Conservation (phyloP, 169 alveolate genomes). For the Cytauxzoon felis region DNA sequence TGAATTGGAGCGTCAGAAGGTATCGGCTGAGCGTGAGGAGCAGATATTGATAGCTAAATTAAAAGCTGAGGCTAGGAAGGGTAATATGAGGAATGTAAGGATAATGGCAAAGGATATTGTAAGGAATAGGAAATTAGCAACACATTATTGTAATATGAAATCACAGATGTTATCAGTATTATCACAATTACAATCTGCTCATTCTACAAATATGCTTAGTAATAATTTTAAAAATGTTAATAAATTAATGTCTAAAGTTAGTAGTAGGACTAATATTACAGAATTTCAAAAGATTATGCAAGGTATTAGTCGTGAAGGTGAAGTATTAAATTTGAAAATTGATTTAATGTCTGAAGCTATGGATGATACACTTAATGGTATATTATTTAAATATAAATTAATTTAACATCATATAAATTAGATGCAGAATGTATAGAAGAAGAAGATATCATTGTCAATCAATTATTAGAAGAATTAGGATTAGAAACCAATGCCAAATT, state of each 20-base stretch:
- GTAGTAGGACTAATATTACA: slow-evolving; percentile 19
- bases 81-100: slow-evolving; percentile 23
- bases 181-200: slow-evolving; percentile 40
- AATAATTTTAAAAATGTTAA: slow-evolving; percentile 40
- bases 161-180: slow-evolving; percentile 44
- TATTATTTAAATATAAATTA: background rate
- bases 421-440: slow-evolving; percentile 40
- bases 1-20: slow-evolving; percentile 40
- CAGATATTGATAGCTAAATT: slow-evolving; percentile 7
- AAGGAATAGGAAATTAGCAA: slow-evolving; percentile 29
- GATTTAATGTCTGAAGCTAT: slow-evolving; percentile 54
- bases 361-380: slow-evolving; percentile 28
- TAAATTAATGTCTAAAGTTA: slow-evolving; percentile 32
- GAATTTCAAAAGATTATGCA: slow-evolving; percentile 50
- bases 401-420: background rate
- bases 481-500: slow-evolving; percentile 27
- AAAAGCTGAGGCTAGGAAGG: slow-evolving; percentile 29
- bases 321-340: slow-evolving; percentile 26
- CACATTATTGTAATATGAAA: slow-evolving; percentile 29
- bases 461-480: slow-evolving; percentile 55
- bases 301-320: slow-evolving; percentile 23
- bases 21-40: slow-evolving; percentile 42
- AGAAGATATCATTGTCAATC: slow-evolving; percentile 43
- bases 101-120: slow-evolving; percentile 47
- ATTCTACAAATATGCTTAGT: slow-evolving; percentile 38